Evolutionary conservation across 164 flowering plant genomes (phyloP).

Genomic region (Dillenia turbinata): DNA sequence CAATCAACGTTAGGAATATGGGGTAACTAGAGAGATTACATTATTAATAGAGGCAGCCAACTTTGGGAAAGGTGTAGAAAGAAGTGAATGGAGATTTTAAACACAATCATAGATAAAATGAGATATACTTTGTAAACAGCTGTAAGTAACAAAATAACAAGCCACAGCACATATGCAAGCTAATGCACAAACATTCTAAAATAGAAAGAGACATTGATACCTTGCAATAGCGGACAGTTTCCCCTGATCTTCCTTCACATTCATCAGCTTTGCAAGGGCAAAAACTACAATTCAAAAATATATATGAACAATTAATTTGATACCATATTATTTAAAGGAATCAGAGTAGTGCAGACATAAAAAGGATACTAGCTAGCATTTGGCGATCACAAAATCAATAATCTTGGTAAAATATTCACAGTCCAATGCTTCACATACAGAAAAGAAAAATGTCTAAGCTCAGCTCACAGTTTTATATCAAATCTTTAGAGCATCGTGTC

Average conservation of each 20-base stretch:
- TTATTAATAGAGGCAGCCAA: neutral
- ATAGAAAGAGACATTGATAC: conserved; percentile 23
- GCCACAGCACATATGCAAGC: neutral
- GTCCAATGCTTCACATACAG: too few species aligned
- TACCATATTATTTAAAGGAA: too few species aligned
- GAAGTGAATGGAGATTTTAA: neutral
- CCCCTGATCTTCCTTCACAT: conserved; percentile 75
- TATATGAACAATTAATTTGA: too few species aligned
- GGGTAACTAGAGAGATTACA: neutral
- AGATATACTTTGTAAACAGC: neutral
- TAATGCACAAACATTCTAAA: neutral
- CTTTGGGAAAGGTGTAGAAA: neutral
- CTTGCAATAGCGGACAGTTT: conserved; percentile 93
- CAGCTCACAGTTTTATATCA: too few species aligned
- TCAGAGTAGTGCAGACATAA: too few species aligned
- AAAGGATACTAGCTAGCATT: too few species aligned
- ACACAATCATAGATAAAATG: neutral
- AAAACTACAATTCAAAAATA: conserved; percentile 51
- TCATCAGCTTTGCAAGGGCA: conserved; percentile 90
- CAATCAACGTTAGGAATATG: too few species aligned
- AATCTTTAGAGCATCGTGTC: too few species aligned
- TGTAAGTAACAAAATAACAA: neutral
- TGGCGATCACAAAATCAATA: too few species aligned
- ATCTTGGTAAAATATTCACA: too few species aligned
- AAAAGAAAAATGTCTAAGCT: too few species aligned